phyloP scores from a whole-genome alignment of 768 basidiomycete genomes.

The Mycena indigotica region DNA sequence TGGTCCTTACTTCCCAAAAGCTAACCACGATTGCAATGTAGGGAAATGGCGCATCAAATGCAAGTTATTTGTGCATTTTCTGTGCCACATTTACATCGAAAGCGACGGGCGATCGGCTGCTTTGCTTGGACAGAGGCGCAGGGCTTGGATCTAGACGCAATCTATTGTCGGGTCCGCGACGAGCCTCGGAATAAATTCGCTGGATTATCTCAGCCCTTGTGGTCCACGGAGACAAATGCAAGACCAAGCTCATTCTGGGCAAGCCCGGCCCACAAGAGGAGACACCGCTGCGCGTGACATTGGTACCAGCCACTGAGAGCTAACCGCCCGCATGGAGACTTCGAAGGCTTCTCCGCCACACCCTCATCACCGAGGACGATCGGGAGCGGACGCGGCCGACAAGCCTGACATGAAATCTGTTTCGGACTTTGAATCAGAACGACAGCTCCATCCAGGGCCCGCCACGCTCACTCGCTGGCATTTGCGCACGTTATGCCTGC shows the following conservation, averaged over 20 bases:
- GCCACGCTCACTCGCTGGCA: background rate
- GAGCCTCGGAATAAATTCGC: background rate
- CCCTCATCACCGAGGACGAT: background rate
- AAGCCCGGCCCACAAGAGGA: background rate
- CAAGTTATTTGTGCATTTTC: no score
- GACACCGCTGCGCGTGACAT: background rate
- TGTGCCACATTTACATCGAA: no score
- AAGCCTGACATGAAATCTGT: no score
- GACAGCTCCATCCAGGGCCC: background rate
- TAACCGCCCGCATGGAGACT: background rate
- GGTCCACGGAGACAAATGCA: background rate
- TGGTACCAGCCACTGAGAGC: background rate
- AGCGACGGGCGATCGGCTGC: no score
- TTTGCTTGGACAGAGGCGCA: no score
- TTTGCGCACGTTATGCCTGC: background rate
- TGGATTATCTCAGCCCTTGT: background rate
- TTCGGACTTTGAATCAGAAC: background rate
- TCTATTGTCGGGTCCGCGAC: no score
- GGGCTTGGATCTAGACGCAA: no score
- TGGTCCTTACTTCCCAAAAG: no score
- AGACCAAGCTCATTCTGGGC: background rate
- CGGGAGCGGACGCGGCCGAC: no score
- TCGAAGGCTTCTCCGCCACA: background rate
- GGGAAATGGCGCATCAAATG: no score
- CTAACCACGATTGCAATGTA: no score